phyloP scores from a whole-genome alignment of 352 stramenopile species.

The Pythium rishiriense region DNA sequence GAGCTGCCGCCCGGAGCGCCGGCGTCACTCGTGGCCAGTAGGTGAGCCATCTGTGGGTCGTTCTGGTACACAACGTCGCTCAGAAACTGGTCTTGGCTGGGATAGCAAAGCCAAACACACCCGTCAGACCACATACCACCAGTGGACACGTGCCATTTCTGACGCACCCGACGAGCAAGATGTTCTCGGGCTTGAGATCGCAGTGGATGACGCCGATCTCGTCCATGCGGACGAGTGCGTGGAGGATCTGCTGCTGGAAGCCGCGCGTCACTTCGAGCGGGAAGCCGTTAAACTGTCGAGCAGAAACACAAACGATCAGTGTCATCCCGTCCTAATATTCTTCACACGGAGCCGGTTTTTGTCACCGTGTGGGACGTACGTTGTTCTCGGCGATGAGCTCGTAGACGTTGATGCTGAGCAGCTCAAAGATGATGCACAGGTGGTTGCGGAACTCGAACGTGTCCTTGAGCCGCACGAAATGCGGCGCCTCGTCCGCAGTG shows the following conservation, averaged over 20 bases:
- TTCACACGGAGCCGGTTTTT: too few species aligned
- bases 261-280: constrained; percentile 89
- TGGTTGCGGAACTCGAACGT: constrained; percentile 92
- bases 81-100: constrained; percentile 84
- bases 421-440: constrained; percentile 95
- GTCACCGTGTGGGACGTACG: constrained; percentile 22
- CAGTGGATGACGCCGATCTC: constrained; percentile 55
- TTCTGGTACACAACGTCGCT: constrained; percentile 24
- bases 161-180: constrained; percentile 46
- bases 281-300: constrained; percentile 65
- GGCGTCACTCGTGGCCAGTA: background rate
- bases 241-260: constrained; percentile 93
- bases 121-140: background rate
- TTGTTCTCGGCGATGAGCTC: constrained; percentile 93
- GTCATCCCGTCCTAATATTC: background rate
- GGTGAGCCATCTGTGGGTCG: constrained; percentile 8
- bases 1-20: background rate
- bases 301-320: background rate
- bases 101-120: too few species aligned
- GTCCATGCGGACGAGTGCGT: constrained; percentile 72
- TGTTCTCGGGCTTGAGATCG: constrained; percentile 42
- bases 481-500: constrained; percentile 33
- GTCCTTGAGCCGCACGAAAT: constrained; percentile 88
- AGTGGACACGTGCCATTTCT: background rate
- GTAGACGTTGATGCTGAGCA: constrained; percentile 94